Evolutionary conservation across 2,329 filamentous ascomycete genomes (phyloP).

Genomic region (Fusarium sp.): DNA sequence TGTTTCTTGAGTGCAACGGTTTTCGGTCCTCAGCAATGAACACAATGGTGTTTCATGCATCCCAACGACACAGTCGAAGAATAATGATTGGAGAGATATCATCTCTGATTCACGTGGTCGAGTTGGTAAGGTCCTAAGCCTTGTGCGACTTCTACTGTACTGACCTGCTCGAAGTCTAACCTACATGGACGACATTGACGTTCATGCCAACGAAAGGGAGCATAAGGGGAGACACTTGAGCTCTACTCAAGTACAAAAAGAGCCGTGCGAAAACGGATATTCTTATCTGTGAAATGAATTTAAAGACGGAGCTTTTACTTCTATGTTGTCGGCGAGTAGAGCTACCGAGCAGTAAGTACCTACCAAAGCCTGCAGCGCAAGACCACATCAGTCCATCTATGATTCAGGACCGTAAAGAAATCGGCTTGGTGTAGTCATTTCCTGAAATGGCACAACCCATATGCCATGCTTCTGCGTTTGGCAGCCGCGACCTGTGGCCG

Average conservation of each 20-base stretch:
- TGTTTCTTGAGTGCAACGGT: neutral
- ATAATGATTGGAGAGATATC: neutral
- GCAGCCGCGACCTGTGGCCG: neutral
- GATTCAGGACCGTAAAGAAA: neutral
- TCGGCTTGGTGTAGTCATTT: neutral
- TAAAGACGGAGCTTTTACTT: neutral
- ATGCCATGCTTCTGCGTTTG: neutral
- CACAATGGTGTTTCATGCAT: neutral
- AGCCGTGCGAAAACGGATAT: rapidly evolving
- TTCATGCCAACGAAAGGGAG: neutral
- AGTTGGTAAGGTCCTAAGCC: neutral
- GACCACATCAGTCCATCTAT: neutral
- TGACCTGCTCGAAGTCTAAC: neutral
- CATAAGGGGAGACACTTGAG: neutral
- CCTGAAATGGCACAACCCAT: neutral
- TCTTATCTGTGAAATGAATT: too few relatives aligned
- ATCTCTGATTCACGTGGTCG: neutral
- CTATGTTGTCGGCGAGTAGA: neutral
- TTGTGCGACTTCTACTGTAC: neutral
- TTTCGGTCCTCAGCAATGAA: neutral
- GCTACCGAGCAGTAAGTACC: neutral
- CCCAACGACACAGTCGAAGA: neutral
- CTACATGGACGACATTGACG: neutral
- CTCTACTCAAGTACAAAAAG: neutral
- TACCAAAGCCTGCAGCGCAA: neutral